phyloP scores from a whole-genome alignment of 805 yeast species.

The Saccharomycopsis javanensis region DNA sequence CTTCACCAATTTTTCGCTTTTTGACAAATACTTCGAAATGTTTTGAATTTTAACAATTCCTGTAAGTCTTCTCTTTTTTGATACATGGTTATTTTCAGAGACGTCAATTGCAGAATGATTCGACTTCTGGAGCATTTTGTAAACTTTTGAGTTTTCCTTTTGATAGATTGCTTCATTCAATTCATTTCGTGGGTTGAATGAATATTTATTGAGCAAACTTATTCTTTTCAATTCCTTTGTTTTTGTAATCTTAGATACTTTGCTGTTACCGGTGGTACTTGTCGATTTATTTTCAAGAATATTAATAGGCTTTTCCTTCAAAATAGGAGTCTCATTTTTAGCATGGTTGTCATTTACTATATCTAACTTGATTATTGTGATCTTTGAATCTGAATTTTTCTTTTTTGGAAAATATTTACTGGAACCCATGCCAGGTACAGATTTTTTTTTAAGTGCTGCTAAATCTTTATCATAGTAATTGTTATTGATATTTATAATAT shows the following conservation, averaged over 20 bases:
- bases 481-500: background rate
- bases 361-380: background rate
- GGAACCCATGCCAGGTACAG: background rate
- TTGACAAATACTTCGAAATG: background rate
- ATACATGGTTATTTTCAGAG: background rate
- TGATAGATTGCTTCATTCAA: background rate
- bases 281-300: background rate
- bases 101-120: background rate
- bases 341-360: background rate
- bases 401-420: background rate
- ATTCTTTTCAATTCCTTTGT: background rate
- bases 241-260: background rate
- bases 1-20: background rate
- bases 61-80: background rate
- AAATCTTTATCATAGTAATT: background rate
- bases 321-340: background rate
- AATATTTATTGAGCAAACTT: background rate
- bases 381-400: background rate
- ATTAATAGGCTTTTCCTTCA: background rate
- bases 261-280: background rate
- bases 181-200: background rate
- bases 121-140: too few species aligned
- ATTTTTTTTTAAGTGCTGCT: background rate
- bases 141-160: background rate
- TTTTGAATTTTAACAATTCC: background rate